These are phyloP conservation scores for Toxicodendron radicans DNA, from an alignment of 345 rosid genomes.

Conservation along the genomic window DNA sequence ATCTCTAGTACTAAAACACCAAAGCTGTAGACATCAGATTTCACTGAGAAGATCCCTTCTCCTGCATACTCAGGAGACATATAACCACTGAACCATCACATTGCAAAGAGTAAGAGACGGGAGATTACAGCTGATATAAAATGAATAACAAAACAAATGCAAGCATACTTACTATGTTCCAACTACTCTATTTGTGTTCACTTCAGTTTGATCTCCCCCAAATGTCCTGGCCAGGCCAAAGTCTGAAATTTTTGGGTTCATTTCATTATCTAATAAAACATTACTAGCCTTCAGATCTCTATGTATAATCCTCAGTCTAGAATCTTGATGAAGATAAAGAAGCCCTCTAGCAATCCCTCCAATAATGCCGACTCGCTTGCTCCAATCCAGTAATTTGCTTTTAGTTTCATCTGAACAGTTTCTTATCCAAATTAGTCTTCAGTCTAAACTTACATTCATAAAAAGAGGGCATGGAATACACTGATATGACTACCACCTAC, in stretches of 20 bases:
- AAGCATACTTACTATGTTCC: constrained; percentile 31
- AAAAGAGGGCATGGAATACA: not conserved
- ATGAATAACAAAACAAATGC: not conserved
- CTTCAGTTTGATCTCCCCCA: constrained; percentile 33
- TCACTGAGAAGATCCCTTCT: constrained; percentile 43
- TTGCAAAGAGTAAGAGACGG: not conserved
- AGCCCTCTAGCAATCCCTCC: constrained; percentile 44
- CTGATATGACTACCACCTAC: no score
- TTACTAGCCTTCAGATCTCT: constrained; percentile 44
- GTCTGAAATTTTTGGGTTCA: constrained; percentile 39
- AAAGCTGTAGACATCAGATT: constrained; percentile 44
- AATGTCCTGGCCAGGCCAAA: constrained; percentile 38
- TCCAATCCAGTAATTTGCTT: constrained; percentile 35
- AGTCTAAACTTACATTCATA: not conserved
- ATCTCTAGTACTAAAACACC: constrained; percentile 46
- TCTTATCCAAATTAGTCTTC: constrained; percentile 17
- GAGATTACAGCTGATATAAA: not conserved
- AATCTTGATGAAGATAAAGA: constrained; percentile 49
- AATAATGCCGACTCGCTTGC: constrained; percentile 34
- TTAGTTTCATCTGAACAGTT: constrained; percentile 30
- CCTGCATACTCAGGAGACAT: constrained; percentile 56
- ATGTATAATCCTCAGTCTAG: constrained; percentile 53
- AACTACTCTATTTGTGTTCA: constrained; percentile 33
- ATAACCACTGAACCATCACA: constrained; percentile 29
- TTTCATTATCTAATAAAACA: constrained; percentile 21